A percentile compares a stretch with the other conserved stretches of the same genome.
These are phyloP conservation scores for Platanthera guangdongensis DNA, from an alignment of 106 monocot genomes.

Conservation along the genomic window DNA sequence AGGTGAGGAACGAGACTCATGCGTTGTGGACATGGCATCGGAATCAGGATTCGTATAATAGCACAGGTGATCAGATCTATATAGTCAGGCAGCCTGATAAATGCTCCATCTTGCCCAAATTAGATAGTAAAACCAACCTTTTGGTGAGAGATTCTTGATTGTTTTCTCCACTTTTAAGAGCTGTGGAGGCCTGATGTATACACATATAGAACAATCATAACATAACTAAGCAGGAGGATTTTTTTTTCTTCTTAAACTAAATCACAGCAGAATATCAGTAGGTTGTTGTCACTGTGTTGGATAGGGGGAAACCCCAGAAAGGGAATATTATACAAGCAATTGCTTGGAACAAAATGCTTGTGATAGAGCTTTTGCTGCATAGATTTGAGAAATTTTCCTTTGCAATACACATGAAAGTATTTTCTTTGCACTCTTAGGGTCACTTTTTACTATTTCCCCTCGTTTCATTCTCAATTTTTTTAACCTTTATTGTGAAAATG, in stretches of 20 bases:
- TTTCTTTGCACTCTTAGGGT: no score
- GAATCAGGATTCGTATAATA: constrained; percentile 65
- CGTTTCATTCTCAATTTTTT: not conserved
- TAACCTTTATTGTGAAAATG: not conserved
- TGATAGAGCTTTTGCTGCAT: not conserved
- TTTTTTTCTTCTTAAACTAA: no score
- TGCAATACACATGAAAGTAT: not conserved
- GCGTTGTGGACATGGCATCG: constrained; percentile 94
- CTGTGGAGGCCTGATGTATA: not conserved
- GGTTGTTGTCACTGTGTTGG: not conserved
- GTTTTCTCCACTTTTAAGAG: not conserved
- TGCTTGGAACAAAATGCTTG: not conserved
- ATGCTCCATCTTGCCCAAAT: constrained; percentile 31
- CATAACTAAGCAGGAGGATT: not conserved
- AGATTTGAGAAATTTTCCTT: not conserved
- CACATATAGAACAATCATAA: not conserved
- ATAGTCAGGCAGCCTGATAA: constrained; percentile 68
- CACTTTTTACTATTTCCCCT: not conserved
- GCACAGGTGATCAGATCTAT: constrained; percentile 62
- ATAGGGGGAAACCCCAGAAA: not conserved
- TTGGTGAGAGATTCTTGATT: not conserved
- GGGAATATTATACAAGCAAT: not conserved
- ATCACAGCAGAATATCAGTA: not conserved
- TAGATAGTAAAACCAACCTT: not conserved
- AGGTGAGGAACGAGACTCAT: constrained; percentile 83